Evolutionary conservation across 2,329 filamentous ascomycete species (phyloP).

Genomic region (Neocucurbitaria cava): DNA sequence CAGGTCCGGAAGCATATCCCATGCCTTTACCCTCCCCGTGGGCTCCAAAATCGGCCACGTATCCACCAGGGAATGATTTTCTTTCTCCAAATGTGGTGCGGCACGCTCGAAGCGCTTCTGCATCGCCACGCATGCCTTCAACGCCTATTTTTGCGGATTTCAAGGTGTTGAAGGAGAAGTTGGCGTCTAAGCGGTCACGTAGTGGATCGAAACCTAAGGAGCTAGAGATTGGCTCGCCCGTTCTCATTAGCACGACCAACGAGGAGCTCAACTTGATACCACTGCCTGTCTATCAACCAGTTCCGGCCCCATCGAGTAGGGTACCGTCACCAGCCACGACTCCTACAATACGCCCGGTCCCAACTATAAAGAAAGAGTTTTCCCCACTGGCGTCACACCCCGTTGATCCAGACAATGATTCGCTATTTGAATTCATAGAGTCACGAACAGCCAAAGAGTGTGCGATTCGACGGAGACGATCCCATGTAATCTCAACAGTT

Average conservation of each 20-base stretch:
- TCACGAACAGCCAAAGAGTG: constrained; percentile 12
- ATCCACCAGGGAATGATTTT: constrained; percentile 29
- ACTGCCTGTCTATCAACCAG: constrained; percentile 40
- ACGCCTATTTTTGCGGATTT: constrained; percentile 41
- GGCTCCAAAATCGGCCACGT: constrained; percentile 39
- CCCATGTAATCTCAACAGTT: constrained; percentile 26
- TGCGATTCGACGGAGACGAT: constrained; percentile 24
- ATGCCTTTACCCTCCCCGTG: constrained; percentile 28
- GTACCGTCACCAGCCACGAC: constrained; percentile 12
- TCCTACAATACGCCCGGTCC: constrained; percentile 13
- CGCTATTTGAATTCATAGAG: constrained; percentile 18
- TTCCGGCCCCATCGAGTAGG: constrained; percentile 22
- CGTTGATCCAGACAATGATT: constrained; percentile 27
- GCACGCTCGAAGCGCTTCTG: constrained; percentile 40
- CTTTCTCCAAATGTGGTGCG: constrained; percentile 32
- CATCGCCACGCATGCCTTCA: constrained; percentile 36
- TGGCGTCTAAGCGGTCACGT: constrained; percentile 36
- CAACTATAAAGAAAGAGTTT: constrained; percentile 30
- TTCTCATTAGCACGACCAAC: constrained; percentile 42
- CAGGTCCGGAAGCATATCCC: constrained; percentile 23
- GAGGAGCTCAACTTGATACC: constrained; percentile 38
- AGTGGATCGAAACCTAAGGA: constrained; percentile 32
- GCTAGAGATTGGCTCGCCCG: constrained; percentile 42
- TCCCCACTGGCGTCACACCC: constrained; percentile 44
- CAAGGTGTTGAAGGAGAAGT: constrained; percentile 40